These are phyloP conservation scores for Davidsoniella neocaledoniae DNA, from an alignment of 2,329 filamentous ascomycete species.

Conservation along the genomic window DNA sequence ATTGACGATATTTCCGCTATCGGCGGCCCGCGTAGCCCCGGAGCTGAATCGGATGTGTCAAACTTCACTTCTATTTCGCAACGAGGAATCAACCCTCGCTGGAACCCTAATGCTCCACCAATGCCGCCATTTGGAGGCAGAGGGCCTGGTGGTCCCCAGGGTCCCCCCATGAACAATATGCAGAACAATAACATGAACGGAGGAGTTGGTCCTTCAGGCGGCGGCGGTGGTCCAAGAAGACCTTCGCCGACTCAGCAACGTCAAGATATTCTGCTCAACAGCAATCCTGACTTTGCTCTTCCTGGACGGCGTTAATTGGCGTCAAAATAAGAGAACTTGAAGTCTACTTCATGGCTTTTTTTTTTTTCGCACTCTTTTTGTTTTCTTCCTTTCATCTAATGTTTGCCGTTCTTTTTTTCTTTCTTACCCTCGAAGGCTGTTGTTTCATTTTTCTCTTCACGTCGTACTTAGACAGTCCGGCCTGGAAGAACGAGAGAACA, in stretches of 20 bases:
- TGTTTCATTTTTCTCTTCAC: not conserved
- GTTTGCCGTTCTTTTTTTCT: not conserved
- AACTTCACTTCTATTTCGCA: conserved; percentile 87
- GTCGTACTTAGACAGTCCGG: not conserved
- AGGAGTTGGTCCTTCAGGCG: conserved; percentile 11
- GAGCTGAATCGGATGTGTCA: conserved; percentile 56
- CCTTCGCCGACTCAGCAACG: conserved; percentile 32
- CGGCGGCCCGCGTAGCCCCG: conserved; percentile 45
- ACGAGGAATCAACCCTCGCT: conserved; percentile 72
- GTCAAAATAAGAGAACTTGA: not conserved
- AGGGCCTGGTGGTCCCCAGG: conserved; percentile 21
- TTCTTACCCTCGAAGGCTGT: not conserved
- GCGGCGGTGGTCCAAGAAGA: conserved; percentile 18
- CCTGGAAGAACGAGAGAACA: not conserved
- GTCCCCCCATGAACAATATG: not conserved
- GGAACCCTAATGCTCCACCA: conserved; percentile 43
- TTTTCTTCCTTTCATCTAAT: not conserved
- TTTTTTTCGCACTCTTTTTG: not conserved
- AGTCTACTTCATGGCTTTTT: not conserved
- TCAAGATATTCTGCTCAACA: conserved; percentile 58
- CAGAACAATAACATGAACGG: not conserved
- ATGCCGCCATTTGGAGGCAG: conserved; percentile 17
- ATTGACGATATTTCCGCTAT: conserved; percentile 43
- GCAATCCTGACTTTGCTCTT: conserved; percentile 75
- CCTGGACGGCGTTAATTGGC: conserved; percentile 21